Evolutionary conservation across 2,329 filamentous ascomycete species (phyloP).

Genomic region (Neofusicoccum cordaticola): DNA sequence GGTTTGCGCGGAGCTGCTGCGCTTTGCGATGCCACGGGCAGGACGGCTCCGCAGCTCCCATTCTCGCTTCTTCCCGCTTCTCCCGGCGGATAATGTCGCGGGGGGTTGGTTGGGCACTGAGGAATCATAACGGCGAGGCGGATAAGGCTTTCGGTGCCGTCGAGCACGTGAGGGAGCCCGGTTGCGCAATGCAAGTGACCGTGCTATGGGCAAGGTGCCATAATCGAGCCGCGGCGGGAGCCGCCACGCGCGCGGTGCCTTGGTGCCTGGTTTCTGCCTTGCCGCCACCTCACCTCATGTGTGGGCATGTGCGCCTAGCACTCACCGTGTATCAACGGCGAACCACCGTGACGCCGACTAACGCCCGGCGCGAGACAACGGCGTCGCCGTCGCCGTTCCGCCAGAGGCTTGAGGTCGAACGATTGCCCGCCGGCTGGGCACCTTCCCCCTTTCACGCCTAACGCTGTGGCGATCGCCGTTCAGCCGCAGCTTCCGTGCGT

Average conservation of each 20-base stretch:
- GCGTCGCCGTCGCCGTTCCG: not conserved
- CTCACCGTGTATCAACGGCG: too few relatives aligned
- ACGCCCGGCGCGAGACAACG: not conserved
- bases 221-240: not conserved
- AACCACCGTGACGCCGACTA: not conserved
- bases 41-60: not conserved
- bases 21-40: not conserved
- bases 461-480: not conserved
- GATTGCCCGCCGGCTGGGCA: not conserved
- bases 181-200: not conserved
- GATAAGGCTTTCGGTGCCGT: not conserved
- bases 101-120: not conserved
- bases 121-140: not conserved
- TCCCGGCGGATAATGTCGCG: not conserved
- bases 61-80: not conserved
- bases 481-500: not conserved
- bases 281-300: not conserved
- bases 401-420: not conserved
- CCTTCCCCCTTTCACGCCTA: not conserved
- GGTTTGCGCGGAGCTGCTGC: not conserved
- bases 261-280: not conserved
- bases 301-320: not conserved
- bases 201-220: not conserved
- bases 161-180: not conserved
- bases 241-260: not conserved